Percentiles rank a stretch among this genome's conserved stretches.
Evolutionary conservation across 2,329 filamentous ascomycete genomes (phyloP).

Genomic region (Alternaria sp.): DNA sequence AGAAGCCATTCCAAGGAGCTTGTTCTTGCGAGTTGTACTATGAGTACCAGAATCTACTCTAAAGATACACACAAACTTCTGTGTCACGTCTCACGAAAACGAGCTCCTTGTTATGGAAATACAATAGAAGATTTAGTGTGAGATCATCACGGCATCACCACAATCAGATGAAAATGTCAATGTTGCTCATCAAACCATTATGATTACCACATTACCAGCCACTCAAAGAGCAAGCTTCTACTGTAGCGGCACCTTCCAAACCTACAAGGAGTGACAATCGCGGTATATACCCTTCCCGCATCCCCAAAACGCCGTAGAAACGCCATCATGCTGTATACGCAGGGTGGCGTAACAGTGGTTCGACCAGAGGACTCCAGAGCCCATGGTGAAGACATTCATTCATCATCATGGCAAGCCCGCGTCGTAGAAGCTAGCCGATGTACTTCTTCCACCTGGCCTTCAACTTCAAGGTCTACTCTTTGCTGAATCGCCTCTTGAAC

Average conservation of each 20-base stretch:
- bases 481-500: conserved; percentile 85
- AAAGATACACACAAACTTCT: neutral
- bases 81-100: too few relatives aligned
- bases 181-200: conserved; percentile 29
- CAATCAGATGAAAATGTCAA: neutral
- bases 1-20: neutral
- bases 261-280: conserved; percentile 28
- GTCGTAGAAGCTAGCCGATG: conserved; percentile 5
- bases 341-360: conserved; percentile 15
- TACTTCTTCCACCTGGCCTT: neutral
- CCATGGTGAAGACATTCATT: conserved; percentile 9
- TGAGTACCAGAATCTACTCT: too few relatives aligned
- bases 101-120: too few relatives aligned
- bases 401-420: conserved; percentile 20
- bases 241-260: conserved; percentile 20
- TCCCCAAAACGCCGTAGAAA: conserved; percentile 20
- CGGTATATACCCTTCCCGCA: conserved; percentile 11
- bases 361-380: conserved; percentile 9
- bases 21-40: neutral
- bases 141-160: neutral
- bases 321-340: conserved; percentile 18
- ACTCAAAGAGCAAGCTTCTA: conserved; percentile 13
- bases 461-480: conserved; percentile 49
- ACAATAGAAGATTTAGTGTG: neutral
- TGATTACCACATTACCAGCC: conserved; percentile 35